Evolutionary conservation across 345 rosid species (phyloP).

Genomic region (Boechera retrofracta): DNA sequence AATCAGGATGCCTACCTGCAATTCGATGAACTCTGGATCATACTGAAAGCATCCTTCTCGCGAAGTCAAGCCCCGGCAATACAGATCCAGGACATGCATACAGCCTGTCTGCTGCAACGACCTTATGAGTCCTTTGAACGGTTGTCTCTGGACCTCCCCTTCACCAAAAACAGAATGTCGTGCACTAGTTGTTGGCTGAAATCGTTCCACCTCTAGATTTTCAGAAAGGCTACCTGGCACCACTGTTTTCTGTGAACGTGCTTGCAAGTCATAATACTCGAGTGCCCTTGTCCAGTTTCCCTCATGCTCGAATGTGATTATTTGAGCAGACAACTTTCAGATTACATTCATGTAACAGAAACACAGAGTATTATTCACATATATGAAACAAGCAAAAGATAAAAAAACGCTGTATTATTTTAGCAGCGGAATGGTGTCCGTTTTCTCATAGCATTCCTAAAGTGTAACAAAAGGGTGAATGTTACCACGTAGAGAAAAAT

Average conservation of each 20-base stretch:
- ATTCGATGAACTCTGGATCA: constrained; percentile 79
- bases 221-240: constrained; percentile 47
- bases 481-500: constrained; percentile 17
- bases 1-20: constrained; percentile 67
- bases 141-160: constrained; percentile 60
- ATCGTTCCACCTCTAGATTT: constrained; percentile 43
- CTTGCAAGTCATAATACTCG: constrained; percentile 92
- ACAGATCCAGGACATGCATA: constrained; percentile 82
- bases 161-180: constrained; percentile 49
- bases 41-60: constrained; percentile 67
- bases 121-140: constrained; percentile 87
- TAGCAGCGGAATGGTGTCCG: constrained; percentile 18
- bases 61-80: constrained; percentile 85
- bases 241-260: constrained; percentile 61
- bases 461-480: constrained; percentile 9
- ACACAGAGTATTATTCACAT: constrained; percentile 34
- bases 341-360: constrained; percentile 44
- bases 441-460: constrained; percentile 18
- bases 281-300: constrained; percentile 97
- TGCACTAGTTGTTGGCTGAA: constrained; percentile 44
- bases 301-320: constrained; percentile 92
- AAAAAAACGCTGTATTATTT: constrained; percentile 2
- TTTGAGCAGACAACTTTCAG: constrained; percentile 80
- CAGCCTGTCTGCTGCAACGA: constrained; percentile 95
- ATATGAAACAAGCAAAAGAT: constrained; percentile 25